Percentiles rank a stretch among this genome's conserved stretches.
phyloP scores from a whole-genome alignment of 225 moss, liverwort and hornwort genomes.

The Lunularia cruciata region DNA sequence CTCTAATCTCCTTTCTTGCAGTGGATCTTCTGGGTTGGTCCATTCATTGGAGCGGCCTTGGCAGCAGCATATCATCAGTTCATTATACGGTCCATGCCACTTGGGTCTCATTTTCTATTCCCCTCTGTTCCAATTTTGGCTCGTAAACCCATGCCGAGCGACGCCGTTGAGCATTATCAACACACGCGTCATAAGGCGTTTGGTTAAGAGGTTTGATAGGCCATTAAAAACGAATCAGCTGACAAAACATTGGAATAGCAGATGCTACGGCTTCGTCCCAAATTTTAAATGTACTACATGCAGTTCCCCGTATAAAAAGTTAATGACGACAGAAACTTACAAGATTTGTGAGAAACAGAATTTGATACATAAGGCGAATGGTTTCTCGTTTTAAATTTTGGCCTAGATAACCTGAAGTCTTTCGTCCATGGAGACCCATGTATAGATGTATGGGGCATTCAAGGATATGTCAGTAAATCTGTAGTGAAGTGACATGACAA shows the following conservation, averaged over 20 bases:
- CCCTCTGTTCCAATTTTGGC: neutral
- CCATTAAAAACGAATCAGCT: neutral
- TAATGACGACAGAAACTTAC: no score
- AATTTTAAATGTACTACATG: neutral
- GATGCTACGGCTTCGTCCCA: neutral
- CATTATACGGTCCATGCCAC: constrained; percentile 19
- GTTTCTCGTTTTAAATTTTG: no score
- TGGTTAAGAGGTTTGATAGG: neutral
- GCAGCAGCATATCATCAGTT: constrained; percentile 30
- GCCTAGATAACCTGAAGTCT: no score
- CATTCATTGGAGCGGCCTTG: constrained; percentile 29
- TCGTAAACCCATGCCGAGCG: neutral
- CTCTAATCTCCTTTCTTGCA: constrained; percentile 6
- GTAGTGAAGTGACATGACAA: no score
- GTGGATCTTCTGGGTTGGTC: constrained; percentile 39
- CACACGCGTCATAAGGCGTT: neutral
- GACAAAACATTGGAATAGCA: neutral
- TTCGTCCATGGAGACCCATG: no score
- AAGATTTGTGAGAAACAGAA: no score
- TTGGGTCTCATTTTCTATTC: constrained; percentile 11
- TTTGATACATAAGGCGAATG: no score
- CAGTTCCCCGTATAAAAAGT: no score
- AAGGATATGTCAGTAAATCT: no score
- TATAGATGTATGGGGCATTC: no score
- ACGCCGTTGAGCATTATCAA: neutral